phyloP scores from a whole-genome alignment of 176 grass and related monocot genomes.

The Cocos nucifera region DNA sequence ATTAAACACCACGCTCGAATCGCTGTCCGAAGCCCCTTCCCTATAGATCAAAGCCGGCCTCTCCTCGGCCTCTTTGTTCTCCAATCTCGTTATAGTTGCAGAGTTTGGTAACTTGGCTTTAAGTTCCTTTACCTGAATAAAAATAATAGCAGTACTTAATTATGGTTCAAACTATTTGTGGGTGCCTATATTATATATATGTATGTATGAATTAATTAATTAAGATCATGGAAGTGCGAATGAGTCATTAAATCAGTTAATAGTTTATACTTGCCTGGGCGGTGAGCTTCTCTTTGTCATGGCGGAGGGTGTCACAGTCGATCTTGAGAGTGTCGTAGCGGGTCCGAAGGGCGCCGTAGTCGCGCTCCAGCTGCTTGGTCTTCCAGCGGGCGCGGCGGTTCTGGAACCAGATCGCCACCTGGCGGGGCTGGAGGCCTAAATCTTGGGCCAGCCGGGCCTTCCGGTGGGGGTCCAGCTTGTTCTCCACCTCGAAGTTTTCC shows the following conservation, averaged over 20 bases:
- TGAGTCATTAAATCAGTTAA: not conserved
- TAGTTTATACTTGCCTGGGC: constrained; percentile 28
- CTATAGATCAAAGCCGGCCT: not conserved
- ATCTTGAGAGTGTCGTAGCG: constrained; percentile 35
- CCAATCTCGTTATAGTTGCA: constrained; percentile 26
- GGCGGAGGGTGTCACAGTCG: constrained; percentile 51
- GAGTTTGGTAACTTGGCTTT: constrained; percentile 10
- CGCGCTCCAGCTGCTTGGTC: constrained; percentile 62
- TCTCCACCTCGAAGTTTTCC: constrained; percentile 58
- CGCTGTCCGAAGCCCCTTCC: constrained; percentile 38
- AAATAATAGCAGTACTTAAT: not conserved
- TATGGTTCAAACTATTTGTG: too few species aligned
- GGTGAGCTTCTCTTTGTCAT: constrained; percentile 43
- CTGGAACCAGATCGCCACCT: constrained; percentile 83
- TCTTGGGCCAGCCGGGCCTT: constrained; percentile 48
- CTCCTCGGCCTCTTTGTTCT: not conserved
- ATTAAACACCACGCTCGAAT: constrained; percentile 51
- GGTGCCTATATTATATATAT: too few species aligned
- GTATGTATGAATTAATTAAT: too few species aligned
- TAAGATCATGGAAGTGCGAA: not conserved
- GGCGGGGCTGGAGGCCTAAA: constrained; percentile 52
- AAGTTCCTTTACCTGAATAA: constrained; percentile 22
- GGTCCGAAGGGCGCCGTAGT: constrained; percentile 38
- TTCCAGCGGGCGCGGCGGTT: constrained; percentile 72
- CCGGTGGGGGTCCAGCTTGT: constrained; percentile 62